Conservation (phyloP, 2,329 filamentous ascomycete species). For the Cladobotryum protrusum region DNA sequence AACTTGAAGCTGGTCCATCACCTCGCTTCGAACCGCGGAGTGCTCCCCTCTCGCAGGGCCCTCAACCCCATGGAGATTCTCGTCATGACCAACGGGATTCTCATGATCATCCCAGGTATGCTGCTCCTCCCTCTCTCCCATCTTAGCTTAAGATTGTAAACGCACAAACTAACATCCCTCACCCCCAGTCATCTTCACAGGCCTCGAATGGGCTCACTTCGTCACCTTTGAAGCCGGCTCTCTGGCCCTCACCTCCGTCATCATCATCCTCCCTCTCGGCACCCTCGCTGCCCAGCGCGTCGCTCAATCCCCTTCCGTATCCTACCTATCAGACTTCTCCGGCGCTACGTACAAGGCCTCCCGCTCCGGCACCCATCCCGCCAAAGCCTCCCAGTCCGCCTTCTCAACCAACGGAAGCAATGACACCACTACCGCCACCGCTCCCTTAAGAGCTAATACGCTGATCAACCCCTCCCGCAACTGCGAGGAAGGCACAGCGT, state of each 20-base stretch:
- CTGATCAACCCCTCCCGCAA: background rate
- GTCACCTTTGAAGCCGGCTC: constrained; percentile 44
- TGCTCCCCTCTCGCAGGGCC: constrained; percentile 37
- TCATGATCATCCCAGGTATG: constrained; percentile 52
- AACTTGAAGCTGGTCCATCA: constrained; percentile 45
- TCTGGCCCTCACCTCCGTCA: constrained; percentile 42
- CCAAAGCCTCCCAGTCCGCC: constrained; percentile 22
- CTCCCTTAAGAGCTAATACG: background rate
- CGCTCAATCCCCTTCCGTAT: constrained; percentile 20
- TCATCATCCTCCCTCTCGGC: constrained; percentile 46
- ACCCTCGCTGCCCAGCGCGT: constrained; percentile 46
- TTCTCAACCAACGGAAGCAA: constrained; percentile 10
- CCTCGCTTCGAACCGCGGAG: constrained; percentile 39
- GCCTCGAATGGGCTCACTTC: constrained; percentile 38
- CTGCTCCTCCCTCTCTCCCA: background rate
- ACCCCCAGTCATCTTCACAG: constrained; percentile 43
- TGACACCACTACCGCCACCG: constrained; percentile 11
- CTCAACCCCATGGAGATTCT: constrained; percentile 49
- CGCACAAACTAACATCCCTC: background rate
- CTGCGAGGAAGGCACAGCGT: background rate
- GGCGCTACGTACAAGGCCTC: constrained; percentile 13
- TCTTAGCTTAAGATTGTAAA: background rate
- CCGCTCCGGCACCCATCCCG: constrained; percentile 8
- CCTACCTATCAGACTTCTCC: constrained; percentile 8
- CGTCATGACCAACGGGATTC: constrained; percentile 48